Evolutionary conservation across 371 early-diverging fungal species (phyloP).

Genomic region (Fennellomyces sp.): DNA sequence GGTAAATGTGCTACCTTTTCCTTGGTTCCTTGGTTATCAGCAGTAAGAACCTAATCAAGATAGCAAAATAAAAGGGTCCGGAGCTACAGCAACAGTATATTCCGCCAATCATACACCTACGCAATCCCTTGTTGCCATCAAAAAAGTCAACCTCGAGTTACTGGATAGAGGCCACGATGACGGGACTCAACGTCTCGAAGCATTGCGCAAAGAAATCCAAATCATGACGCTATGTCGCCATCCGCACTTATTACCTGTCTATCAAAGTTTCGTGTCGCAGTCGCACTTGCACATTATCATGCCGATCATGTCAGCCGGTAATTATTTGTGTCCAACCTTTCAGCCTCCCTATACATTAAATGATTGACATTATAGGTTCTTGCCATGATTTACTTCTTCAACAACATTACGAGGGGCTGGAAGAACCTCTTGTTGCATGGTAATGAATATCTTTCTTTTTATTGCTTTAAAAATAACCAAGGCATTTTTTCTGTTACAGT

Average conservation of each 20-base stretch:
- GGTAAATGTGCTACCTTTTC: constrained; percentile 6
- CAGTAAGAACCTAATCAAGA: background rate
- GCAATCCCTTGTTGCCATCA: constrained; percentile 37
- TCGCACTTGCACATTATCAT: constrained; percentile 66
- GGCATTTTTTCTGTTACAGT: constrained; percentile 12
- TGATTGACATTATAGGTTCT: constrained; percentile 42
- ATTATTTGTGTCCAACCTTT: no score
- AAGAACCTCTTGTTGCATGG: constrained; percentile 38
- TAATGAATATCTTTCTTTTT: constrained; percentile 6
- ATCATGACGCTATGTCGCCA: constrained; percentile 73
- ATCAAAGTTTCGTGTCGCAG: constrained; percentile 64
- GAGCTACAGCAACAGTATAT: constrained; percentile 44
- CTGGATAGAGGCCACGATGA: constrained; percentile 18
- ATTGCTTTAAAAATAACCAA: background rate
- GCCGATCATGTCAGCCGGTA: constrained; percentile 68
- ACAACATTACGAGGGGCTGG: constrained; percentile 27
- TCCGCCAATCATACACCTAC: constrained; percentile 35
- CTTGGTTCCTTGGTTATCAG: background rate
- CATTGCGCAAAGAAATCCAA: constrained; percentile 62
- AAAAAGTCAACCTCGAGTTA: constrained; percentile 35
- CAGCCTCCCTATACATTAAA: no score
- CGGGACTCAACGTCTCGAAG: constrained; percentile 26
- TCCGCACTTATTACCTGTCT: constrained; percentile 63
- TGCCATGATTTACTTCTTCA: constrained; percentile 37
- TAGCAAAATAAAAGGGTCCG: constrained; percentile 38